Conservation (phyloP, 768 basidiomycete genomes). For the Leccinum uliginosum region DNA sequence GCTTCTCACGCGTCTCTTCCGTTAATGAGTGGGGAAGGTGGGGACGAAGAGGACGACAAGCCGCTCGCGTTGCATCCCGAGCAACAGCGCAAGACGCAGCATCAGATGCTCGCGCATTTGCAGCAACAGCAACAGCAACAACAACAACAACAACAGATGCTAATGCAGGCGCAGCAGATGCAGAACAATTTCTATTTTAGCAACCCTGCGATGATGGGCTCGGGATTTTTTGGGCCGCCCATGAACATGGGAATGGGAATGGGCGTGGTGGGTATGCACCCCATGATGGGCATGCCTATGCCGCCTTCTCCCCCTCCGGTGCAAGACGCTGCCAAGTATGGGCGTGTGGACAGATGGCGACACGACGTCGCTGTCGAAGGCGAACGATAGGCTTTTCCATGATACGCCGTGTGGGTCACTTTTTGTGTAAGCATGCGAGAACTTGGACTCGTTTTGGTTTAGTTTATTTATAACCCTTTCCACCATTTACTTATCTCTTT, state of each 20-base stretch:
- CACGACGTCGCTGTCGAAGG: conserved; percentile 73
- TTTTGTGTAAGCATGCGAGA: conserved; percentile 8
- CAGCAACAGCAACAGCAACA: conserved; percentile 42
- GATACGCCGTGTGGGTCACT: conserved; percentile 1
- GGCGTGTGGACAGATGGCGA: conserved; percentile 77
- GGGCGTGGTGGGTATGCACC: conserved; percentile 35
- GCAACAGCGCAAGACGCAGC: conserved; percentile 69
- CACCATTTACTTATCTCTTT: neutral
- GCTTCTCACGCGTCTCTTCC: conserved; percentile 24
- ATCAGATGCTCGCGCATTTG: conserved; percentile 36
- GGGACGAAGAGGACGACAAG: conserved; percentile 62
- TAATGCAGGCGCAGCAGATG: conserved; percentile 78
- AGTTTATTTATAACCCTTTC: neutral
- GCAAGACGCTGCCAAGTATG: conserved; percentile 63
- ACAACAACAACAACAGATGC: conserved; percentile 58
- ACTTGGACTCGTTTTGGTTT: conserved; percentile 11
- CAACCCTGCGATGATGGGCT: conserved; percentile 59
- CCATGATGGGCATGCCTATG: conserved; percentile 37
- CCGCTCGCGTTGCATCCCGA: conserved; percentile 74
- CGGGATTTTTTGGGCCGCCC: conserved; percentile 63
- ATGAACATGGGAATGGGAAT: conserved; percentile 37
- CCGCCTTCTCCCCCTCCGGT: conserved; percentile 57
- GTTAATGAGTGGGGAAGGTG: conserved; percentile 37
- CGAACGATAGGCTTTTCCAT: conserved; percentile 28
- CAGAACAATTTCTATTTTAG: conserved; percentile 73